A percentile compares a stretch with the other conserved stretches of the same genome.
Evolutionary conservation across 495 filamentous ascomycete species (phyloP).

Genomic region (Penicillium parvum): DNA sequence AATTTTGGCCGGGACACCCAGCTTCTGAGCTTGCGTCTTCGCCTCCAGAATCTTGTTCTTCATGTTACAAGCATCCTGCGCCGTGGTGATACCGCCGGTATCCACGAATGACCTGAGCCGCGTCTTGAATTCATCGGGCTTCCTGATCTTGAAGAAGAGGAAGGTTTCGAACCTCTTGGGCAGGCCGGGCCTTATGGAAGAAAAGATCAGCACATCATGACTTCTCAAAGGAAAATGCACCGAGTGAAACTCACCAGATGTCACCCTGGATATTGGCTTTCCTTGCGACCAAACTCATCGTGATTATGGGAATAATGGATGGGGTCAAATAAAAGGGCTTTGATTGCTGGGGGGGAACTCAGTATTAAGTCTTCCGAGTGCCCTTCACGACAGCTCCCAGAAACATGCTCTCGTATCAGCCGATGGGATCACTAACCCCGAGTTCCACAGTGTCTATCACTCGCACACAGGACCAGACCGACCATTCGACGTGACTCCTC

Average conservation of each 20-base stretch:
- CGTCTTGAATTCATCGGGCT: conserved; percentile 8
- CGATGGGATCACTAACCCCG: too few species aligned
- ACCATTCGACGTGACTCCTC: not conserved
- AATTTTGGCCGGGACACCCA: not conserved
- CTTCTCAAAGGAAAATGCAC: not conserved
- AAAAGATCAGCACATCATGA: not conserved
- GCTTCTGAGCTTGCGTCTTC: not conserved
- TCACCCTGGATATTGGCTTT: conserved; percentile 15
- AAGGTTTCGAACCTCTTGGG: conserved; percentile 13
- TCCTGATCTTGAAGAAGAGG: conserved; percentile 12
- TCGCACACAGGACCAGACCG: too few species aligned
- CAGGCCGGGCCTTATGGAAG: conserved; percentile 7
- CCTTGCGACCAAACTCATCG: not conserved
- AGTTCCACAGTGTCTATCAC: too few species aligned
- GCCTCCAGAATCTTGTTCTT: not conserved
- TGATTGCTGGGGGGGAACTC: too few species aligned
- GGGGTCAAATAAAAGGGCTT: not conserved
- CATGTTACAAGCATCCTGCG: not conserved
- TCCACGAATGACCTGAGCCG: conserved; percentile 3
- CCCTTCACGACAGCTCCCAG: too few species aligned
- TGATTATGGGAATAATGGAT: too few species aligned
- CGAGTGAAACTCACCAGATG: conserved; percentile 5
- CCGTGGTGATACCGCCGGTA: conserved; percentile 2
- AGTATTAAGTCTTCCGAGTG: too few species aligned
- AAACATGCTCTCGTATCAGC: too few species aligned